phyloP scores from a whole-genome alignment of 129 eudicot genomes.

The Flaveria linearis region DNA sequence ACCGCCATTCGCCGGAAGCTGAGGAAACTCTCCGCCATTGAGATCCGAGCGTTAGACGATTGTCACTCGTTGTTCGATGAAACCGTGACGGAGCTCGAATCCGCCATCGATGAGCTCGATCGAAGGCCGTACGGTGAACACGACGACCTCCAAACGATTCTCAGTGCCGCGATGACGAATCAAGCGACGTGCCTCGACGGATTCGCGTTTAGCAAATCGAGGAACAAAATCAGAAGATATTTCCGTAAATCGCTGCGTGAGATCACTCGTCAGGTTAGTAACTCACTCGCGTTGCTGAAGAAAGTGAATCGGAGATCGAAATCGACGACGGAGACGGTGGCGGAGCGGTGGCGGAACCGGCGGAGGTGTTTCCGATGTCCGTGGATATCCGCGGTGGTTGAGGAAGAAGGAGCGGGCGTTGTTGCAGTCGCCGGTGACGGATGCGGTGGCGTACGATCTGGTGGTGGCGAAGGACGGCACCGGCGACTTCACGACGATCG shows the following conservation, averaged over 20 bases:
- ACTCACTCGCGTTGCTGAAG: constrained; percentile 66
- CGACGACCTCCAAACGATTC: constrained; percentile 28
- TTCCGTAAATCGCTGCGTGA: constrained; percentile 43
- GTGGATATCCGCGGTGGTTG: constrained; percentile 50
- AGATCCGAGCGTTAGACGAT: constrained; percentile 70
- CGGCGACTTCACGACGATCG: constrained; percentile 61
- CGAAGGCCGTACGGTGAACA: constrained; percentile 11
- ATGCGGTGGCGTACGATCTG: constrained; percentile 33
- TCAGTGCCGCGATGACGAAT: constrained; percentile 43
- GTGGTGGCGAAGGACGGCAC: constrained; percentile 85
- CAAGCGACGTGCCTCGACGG: constrained; percentile 46
- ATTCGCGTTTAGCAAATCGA: constrained; percentile 29
- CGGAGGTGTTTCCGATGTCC: constrained; percentile 38
- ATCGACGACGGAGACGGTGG: constrained; percentile 23
- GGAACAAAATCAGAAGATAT: constrained; percentile 44
- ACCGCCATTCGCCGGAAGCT: constrained; percentile 51
- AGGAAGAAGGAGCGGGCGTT: constrained; percentile 48
- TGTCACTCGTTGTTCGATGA: constrained; percentile 62
- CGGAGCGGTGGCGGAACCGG: constrained; percentile 31
- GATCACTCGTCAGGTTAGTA: constrained; percentile 72
- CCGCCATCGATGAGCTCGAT: constrained; percentile 44
- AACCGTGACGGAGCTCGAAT: constrained; percentile 48
- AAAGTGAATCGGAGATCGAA: constrained; percentile 38
- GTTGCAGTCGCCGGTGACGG: constrained; percentile 27
- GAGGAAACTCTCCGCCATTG: constrained; percentile 40